phyloP scores from a whole-genome alignment of 2,329 filamentous ascomycete genomes.

The Dactylella cylindrospora region DNA sequence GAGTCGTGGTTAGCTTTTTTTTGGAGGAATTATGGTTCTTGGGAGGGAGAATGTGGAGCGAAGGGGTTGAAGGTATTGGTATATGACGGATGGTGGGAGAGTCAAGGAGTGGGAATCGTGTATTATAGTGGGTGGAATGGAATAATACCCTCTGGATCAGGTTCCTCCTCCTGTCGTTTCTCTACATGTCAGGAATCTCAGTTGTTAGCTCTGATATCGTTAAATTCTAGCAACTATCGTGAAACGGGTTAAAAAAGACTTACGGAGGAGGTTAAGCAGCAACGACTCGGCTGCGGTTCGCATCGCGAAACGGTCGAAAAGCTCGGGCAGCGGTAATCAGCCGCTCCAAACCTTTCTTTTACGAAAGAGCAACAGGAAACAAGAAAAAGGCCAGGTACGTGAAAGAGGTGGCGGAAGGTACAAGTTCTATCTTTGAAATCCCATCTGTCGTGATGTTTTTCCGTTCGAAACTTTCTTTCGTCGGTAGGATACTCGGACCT shows the following conservation, averaged over 20 bases:
- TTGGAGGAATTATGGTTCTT: too few relatives aligned
- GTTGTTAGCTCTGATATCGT: background rate
- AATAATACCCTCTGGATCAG: conserved; percentile 26
- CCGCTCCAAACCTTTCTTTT: too few relatives aligned
- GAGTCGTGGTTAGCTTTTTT: conserved; percentile 41
- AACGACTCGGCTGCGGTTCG: conserved; percentile 25
- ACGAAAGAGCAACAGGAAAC: too few relatives aligned
- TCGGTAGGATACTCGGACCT: background rate
- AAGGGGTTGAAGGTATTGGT: background rate
- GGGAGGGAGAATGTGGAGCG: background rate
- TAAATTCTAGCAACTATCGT: too few relatives aligned
- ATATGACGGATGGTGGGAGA: conserved; percentile 30
- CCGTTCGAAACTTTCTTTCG: too few relatives aligned
- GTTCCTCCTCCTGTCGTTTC: conserved; percentile 39
- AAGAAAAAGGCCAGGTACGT: too few relatives aligned
- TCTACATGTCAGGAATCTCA: background rate
- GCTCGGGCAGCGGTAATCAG: too few relatives aligned
- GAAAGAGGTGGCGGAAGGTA: too few relatives aligned
- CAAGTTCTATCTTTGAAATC: too few relatives aligned
- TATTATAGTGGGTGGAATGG: background rate
- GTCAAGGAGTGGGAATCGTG: background rate
- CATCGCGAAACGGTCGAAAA: conserved; percentile 25
- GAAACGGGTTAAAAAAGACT: background rate
- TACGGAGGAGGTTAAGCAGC: conserved; percentile 39
- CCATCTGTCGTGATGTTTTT: too few relatives aligned